Evolutionary conservation across 2,329 filamentous ascomycete species (phyloP).

Genomic region (Alternaria sp.): DNA sequence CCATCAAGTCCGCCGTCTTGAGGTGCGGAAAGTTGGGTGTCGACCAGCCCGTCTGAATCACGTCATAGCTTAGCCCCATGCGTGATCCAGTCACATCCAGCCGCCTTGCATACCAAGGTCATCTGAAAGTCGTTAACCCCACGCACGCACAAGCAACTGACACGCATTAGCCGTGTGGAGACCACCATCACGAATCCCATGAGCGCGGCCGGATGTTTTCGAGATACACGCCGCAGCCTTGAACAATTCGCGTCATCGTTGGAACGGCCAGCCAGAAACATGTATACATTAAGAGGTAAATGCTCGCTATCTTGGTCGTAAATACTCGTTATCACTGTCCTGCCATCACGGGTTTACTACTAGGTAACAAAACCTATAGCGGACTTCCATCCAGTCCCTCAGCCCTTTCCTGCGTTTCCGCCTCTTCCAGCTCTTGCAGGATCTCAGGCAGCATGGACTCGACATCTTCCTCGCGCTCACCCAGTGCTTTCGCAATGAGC

Average conservation of each 20-base stretch:
- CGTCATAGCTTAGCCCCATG: slow-evolving; percentile 18
- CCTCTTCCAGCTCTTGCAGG: slow-evolving; percentile 58
- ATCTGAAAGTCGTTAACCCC: neutral
- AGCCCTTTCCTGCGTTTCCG: slow-evolving; percentile 51
- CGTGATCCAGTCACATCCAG: slow-evolving; percentile 15
- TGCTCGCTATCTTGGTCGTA: slow-evolving; percentile 15
- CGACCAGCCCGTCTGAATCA: slow-evolving; percentile 8
- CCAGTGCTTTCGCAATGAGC: slow-evolving; percentile 73
- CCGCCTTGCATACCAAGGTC: slow-evolving; percentile 1
- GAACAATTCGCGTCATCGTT: neutral
- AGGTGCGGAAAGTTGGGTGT: neutral
- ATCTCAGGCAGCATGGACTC: slow-evolving; percentile 67
- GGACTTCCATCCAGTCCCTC: slow-evolving; percentile 48
- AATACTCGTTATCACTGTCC: slow-evolving; percentile 15
- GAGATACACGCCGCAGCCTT: neutral
- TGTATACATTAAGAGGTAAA: slow-evolving; percentile 16
- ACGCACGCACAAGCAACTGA: slow-evolving; percentile 14
- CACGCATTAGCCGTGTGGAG: slow-evolving; percentile 9
- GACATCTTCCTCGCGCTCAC: slow-evolving; percentile 72
- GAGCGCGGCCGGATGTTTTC: slow-evolving; percentile 1
- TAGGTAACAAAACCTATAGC: slow-evolving; percentile 16
- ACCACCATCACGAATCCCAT: neutral
- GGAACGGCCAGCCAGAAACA: neutral
- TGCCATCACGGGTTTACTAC: neutral
- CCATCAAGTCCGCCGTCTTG: neutral